These are phyloP conservation scores for Epichloe sylvatica DNA, from an alignment of 2,329 filamentous ascomycete species.

Conservation along the genomic window DNA sequence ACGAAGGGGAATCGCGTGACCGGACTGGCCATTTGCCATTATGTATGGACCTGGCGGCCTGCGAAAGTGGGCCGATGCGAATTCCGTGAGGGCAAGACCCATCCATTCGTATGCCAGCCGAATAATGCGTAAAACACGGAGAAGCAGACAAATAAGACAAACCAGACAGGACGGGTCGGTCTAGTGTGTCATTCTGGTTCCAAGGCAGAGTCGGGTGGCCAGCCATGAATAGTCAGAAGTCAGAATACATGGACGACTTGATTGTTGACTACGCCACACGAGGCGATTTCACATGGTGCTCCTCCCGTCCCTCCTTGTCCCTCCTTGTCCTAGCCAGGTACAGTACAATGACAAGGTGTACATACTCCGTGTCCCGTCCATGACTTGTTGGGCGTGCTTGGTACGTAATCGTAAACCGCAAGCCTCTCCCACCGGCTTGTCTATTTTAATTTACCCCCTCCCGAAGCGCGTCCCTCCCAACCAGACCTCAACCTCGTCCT, in stretches of 20 bases:
- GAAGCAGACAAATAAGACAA: too few species aligned
- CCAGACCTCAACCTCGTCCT: background rate
- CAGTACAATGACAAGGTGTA: too few species aligned
- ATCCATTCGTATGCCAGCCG: too few species aligned
- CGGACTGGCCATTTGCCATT: background rate
- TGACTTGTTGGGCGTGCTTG: background rate
- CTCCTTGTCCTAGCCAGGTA: background rate
- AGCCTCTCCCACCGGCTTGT: background rate
- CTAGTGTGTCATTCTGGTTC: too few species aligned
- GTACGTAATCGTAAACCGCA: background rate
- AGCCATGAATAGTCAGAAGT: too few species aligned
- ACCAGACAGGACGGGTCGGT: too few species aligned
- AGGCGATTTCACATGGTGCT: background rate
- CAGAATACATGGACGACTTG: too few species aligned
- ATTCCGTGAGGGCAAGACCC: background rate
- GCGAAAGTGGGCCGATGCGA: background rate
- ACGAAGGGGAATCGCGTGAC: background rate
- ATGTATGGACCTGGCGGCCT: background rate
- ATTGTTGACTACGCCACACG: background rate
- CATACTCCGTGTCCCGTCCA: background rate
- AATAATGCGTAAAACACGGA: too few species aligned
- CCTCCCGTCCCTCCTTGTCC: background rate
- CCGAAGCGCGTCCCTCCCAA: conserved; percentile 2
- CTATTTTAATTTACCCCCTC: background rate
- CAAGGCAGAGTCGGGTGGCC: too few species aligned